Conservation (phyloP, 805 yeast species). For the Starmerella vaccinii region DNA sequence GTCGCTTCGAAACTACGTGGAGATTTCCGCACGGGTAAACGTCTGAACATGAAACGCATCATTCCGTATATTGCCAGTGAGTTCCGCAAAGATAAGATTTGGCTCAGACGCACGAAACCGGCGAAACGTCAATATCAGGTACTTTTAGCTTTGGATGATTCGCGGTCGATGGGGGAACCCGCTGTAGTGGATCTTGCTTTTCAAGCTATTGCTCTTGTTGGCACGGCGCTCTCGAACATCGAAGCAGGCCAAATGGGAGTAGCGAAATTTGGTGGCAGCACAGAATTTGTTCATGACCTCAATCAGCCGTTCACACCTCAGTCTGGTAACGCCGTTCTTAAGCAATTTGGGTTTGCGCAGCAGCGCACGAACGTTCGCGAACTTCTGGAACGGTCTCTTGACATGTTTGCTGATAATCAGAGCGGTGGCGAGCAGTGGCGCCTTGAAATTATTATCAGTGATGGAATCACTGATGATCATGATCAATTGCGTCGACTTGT, state of each 20-base stretch:
- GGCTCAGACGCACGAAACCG: conserved; percentile 96
- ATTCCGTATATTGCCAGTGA: conserved; percentile 97
- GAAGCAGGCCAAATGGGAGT: conserved; percentile 90
- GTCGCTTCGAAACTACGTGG: conserved; percentile 90
- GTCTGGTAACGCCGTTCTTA: conserved; percentile 74
- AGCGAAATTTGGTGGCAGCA: conserved; percentile 78
- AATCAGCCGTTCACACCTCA: conserved; percentile 74
- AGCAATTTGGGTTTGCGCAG: conserved; percentile 84
- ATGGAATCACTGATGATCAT: conserved; percentile 96
- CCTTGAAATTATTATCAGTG: conserved; percentile 82
- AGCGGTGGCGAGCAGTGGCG: conserved; percentile 64
- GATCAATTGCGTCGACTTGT: conserved; percentile 71
- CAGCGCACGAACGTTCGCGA: conserved; percentile 72
- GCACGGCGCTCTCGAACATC: conserved; percentile 84
- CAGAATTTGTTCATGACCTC: conserved; percentile 80
- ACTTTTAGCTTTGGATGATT: conserved; percentile 94
- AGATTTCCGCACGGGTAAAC: conserved; percentile 93
- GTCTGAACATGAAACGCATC: conserved; percentile 93
- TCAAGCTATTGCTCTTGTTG: conserved; percentile 85
- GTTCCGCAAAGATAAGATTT: conserved; percentile 92
- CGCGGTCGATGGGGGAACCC: conserved; percentile 94
- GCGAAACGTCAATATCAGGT: conserved; percentile 94
- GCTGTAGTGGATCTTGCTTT: conserved; percentile 83
- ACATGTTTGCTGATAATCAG: conserved; percentile 55
- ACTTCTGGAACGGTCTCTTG: conserved; percentile 61